phyloP scores from a whole-genome alignment of 2,329 filamentous ascomycete genomes.

The Ascochyta viciae-villosae region DNA sequence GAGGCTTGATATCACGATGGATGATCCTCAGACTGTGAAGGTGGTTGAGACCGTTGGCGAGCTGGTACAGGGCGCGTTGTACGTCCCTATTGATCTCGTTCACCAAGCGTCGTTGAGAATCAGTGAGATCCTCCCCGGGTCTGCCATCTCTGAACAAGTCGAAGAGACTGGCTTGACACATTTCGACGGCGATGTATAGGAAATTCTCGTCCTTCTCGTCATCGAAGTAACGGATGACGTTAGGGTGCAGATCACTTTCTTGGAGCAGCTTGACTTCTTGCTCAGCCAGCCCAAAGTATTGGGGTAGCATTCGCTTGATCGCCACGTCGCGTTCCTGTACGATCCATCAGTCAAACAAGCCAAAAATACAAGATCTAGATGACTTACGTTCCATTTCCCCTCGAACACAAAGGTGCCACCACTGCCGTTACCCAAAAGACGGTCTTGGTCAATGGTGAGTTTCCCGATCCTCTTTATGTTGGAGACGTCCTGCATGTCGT shows the following conservation, averaged over 20 bases:
- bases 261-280: conserved; percentile 90
- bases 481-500: conserved; percentile 56
- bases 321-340: conserved; percentile 79
- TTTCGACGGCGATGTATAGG: conserved; percentile 93
- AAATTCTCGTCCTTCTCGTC: conserved; percentile 89
- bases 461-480: conserved; percentile 66
- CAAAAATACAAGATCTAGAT: not conserved
- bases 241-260: conserved; percentile 93
- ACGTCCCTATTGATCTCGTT: conserved; percentile 76
- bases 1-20: conserved; percentile 94
- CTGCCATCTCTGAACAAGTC: conserved; percentile 79
- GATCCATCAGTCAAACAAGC: not conserved
- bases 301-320: conserved; percentile 94
- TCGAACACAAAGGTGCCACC: conserved; percentile 97
- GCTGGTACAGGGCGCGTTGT: conserved; percentile 82
- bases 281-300: conserved; percentile 94
- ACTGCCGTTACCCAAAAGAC: conserved; percentile 76
- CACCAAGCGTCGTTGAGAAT: conserved; percentile 72
- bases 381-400: conserved; percentile 77
- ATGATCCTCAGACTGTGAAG: conserved; percentile 93
- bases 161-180: conserved; percentile 91
- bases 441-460: conserved; percentile 65
- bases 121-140: conserved; percentile 57
- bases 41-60: conserved; percentile 87
- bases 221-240: conserved; percentile 96